Evolutionary conservation across 2,329 filamentous ascomycete species (phyloP).

Genomic region (Tolypocladium pustulatum): DNA sequence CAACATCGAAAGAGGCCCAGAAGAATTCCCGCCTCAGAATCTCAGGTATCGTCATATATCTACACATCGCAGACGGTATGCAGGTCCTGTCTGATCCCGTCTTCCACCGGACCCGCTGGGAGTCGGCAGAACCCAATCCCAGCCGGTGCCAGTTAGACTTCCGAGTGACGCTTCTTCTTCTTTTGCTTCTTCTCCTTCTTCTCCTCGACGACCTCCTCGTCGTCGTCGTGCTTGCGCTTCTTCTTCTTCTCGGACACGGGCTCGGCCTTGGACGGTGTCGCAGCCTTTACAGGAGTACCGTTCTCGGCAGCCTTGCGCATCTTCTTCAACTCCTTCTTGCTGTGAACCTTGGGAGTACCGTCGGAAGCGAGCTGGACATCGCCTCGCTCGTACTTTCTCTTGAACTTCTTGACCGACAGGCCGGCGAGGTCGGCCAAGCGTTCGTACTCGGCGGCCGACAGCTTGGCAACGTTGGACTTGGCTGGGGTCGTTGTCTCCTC

Average conservation of each 20-base stretch:
- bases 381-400: slow-evolving; percentile 66
- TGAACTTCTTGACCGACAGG: slow-evolving; percentile 65
- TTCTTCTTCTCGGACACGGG: slow-evolving; percentile 36
- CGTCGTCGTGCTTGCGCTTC: slow-evolving; percentile 62
- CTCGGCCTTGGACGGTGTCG: slow-evolving; percentile 32
- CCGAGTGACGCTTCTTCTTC: slow-evolving; percentile 34
- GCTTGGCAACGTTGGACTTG: slow-evolving; percentile 27
- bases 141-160: slow-evolving; percentile 4
- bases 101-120: background rate
- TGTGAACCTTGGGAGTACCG: slow-evolving; percentile 55
- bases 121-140: slow-evolving; percentile 1
- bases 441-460: slow-evolving; percentile 46
- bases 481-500: slow-evolving; percentile 21
- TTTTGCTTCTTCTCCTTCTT: slow-evolving; percentile 51
- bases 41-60: slow-evolving; percentile 20
- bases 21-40: slow-evolving; percentile 9
- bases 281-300: slow-evolving; percentile 28
- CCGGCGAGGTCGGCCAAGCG: slow-evolving; percentile 55
- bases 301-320: slow-evolving; percentile 50
- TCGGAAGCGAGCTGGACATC: slow-evolving; percentile 58
- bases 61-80: slow-evolving; percentile 9
- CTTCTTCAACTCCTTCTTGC: slow-evolving; percentile 72
- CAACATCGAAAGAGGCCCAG: slow-evolving; percentile 16
- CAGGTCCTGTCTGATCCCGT: slow-evolving; percentile 2
- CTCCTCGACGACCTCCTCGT: slow-evolving; percentile 47